A percentile compares a stretch with the other conserved stretches of the same genome.
Evolutionary conservation across 768 basidiomycete genomes (phyloP).

Genomic region (Phylloporus rhodoxanthus): DNA sequence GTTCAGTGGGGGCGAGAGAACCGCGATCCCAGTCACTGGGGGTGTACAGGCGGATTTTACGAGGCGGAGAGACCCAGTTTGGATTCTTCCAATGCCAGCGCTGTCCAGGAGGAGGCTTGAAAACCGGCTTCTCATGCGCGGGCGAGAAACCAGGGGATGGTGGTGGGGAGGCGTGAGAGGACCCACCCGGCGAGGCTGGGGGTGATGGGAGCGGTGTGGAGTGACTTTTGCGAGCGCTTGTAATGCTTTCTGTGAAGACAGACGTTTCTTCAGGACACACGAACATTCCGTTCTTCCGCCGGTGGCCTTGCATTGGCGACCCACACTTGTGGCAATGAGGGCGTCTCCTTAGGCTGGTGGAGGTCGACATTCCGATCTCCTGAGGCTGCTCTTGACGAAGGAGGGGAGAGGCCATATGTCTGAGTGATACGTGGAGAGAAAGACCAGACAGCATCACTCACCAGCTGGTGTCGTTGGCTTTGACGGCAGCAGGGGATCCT

Average conservation of each 20-base stretch:
- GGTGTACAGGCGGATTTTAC: conserved; percentile 20
- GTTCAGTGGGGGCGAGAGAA: conserved; percentile 30
- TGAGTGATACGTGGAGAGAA: conserved; percentile 4
- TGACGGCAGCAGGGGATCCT: conserved; percentile 19
- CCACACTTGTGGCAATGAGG: conserved; percentile 33
- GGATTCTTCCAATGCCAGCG: conserved; percentile 33
- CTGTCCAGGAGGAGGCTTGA: conserved; percentile 26
- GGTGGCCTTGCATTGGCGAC: conserved; percentile 30
- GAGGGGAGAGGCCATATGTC: background rate
- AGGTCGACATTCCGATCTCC: conserved; percentile 21
- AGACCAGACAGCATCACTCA: conserved; percentile 11
- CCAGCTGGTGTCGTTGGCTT: conserved; percentile 22
- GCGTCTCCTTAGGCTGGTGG: conserved; percentile 28
- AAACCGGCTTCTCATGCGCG: conserved; percentile 14
- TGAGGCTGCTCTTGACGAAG: conserved; percentile 1
- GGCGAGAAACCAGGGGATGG: conserved; percentile 14
- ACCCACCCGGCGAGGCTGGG: conserved; percentile 24
- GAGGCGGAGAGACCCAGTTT: conserved; percentile 31
- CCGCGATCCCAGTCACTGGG: conserved; percentile 19
- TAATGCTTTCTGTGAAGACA: conserved; percentile 10
- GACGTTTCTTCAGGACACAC: conserved; percentile 23
- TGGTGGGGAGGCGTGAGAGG: conserved; percentile 16
- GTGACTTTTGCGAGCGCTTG: conserved; percentile 14
- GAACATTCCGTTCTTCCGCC: conserved; percentile 27
- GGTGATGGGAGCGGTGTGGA: conserved; percentile 24